Evolutionary conservation across 768 basidiomycete genomes (phyloP).

Genomic region (Cubamyces lactineus): DNA sequence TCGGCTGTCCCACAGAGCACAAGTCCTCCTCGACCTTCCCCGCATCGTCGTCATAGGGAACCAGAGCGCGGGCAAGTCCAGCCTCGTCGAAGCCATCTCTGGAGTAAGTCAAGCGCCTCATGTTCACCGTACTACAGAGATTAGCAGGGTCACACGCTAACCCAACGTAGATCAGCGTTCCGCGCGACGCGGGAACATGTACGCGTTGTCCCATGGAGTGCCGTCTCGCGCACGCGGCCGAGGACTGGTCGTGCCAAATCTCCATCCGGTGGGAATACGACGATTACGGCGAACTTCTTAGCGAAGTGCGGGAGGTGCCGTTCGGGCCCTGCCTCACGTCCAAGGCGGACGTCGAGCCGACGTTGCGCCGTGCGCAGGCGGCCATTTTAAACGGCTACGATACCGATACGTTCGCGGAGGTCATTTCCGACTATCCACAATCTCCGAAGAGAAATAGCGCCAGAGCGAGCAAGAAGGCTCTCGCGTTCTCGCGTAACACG

Average conservation of each 20-base stretch:
- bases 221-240: constrained; percentile 31
- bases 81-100: constrained; percentile 54
- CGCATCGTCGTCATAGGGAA: constrained; percentile 56
- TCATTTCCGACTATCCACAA: background rate
- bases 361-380: constrained; percentile 61
- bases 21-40: constrained; percentile 52
- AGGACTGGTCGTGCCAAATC: constrained; percentile 42
- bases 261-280: constrained; percentile 47
- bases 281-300: constrained; percentile 32
- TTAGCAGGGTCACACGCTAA: background rate
- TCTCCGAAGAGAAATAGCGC: background rate
- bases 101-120: constrained; percentile 35
- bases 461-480: constrained; percentile 28
- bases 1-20: constrained; percentile 34
- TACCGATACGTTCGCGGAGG: background rate
- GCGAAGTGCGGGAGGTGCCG: constrained; percentile 30
- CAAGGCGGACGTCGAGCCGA: constrained; percentile 49
- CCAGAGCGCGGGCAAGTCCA: constrained; percentile 54
- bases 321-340: constrained; percentile 51
- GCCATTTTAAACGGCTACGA: constrained; percentile 48
- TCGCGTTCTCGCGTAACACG: constrained; percentile 36
- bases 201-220: constrained; percentile 45
- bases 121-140: background rate
- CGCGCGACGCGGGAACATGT: constrained; percentile 52
- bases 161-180: constrained; percentile 46